Base-by-base conservation (phyloP, 2,329 filamentous ascomycete species). In the Penicillium palitans region DNA sequence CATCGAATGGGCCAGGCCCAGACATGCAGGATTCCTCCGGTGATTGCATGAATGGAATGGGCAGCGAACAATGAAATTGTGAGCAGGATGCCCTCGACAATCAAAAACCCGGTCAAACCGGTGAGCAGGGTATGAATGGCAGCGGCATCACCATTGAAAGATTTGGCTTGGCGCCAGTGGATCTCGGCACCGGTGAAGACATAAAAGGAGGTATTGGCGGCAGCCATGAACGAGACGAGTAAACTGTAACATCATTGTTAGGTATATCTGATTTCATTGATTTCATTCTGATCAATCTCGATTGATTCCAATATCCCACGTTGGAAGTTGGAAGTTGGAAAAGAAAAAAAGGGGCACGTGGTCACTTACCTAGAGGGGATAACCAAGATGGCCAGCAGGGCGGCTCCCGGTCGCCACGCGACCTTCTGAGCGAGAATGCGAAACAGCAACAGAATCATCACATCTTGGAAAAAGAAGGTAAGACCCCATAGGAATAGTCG, bases 121-220 rank as follows among this genome's bases (percentile, higher is more conserved):
- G 71, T 67, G 15, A 74, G 60, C 0, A 74, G 58, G 3, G 72
- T 74, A 9, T 68, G 64, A 37, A 74, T 66, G 25, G 71, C 70
- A 8, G 71, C 71, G 2, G 72, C 69, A 54, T 73, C 71, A 51
- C 66, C 61, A 44, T 70, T 70, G 58, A 74, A 73, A 31, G 66
- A 64, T 31, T 65, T 67, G 41, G 70, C 69, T 52, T 74, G 72
- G 55, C 68, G 66, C 72, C 72, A 74, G 63, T 74, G 72, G 41
- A 74, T 74, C 58, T 74, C 72, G 29, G 72, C 71, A 8, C 72
- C 72, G 37, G 69, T 73, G 13, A 69, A 66, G 27, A 73, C 53
- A 50, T 69, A 74, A 49, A 74, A 73, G 35, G 71, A 74, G 48
- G 65, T 66, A 48, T 73, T 74, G 33, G 72, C 65, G 7, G 71